phyloP scores from a whole-genome alignment of 352 stramenopile species.

The Pythium aquatile region DNA sequence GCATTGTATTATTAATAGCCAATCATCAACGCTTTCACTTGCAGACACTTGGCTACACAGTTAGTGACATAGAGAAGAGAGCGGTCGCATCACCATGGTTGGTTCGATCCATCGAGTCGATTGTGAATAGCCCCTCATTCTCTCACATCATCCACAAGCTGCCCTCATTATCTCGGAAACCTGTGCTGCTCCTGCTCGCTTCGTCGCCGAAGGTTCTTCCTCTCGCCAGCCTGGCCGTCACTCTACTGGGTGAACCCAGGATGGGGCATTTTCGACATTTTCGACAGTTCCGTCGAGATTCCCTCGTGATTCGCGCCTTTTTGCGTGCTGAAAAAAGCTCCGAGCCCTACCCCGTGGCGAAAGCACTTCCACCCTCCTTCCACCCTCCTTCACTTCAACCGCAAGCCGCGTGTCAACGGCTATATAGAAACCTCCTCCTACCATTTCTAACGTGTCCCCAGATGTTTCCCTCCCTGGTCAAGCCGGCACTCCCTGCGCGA shows the following conservation, averaged over 20 bases:
- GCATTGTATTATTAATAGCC: background rate
- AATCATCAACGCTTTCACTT: background rate
- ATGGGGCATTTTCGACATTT: conserved; percentile 9
- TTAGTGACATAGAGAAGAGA: background rate
- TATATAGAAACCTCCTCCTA: conserved; percentile 17
- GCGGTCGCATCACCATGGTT: too few species aligned
- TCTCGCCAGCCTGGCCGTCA: background rate
- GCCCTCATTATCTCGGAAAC: too few species aligned
- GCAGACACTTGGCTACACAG: background rate
- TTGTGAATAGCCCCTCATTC: too few species aligned
- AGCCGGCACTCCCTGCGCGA: background rate
- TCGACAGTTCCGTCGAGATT: conserved; percentile 21
- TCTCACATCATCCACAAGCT: too few species aligned
- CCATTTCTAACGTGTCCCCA: conserved; percentile 13
- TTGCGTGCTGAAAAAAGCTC: background rate
- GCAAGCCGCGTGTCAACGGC: conserved; percentile 24
- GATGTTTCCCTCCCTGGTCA: background rate
- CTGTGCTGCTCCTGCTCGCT: background rate
- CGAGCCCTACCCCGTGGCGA: background rate
- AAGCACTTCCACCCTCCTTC: conserved; percentile 9
- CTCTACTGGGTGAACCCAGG: background rate
- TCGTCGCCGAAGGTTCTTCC: background rate
- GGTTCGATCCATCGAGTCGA: too few species aligned
- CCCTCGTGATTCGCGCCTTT: background rate
- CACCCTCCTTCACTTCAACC: conserved; percentile 20